phyloP scores from a whole-genome alignment of 306 rosid genomes.

The Corylus avellana region DNA sequence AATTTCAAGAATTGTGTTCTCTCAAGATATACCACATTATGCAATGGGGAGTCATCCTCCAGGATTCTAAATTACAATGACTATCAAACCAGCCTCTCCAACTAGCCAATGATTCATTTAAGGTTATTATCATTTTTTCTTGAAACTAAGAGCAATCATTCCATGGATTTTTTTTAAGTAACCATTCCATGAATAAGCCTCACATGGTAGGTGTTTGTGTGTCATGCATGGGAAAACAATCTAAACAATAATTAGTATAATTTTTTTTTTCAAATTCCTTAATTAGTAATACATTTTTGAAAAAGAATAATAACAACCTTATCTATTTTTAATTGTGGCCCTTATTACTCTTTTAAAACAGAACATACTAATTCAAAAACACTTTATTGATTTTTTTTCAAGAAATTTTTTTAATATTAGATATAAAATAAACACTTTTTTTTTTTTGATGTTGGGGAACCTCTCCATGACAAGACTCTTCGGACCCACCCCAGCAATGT shows the following conservation, averaged over 20 bases:
- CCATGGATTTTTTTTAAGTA: background rate
- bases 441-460: too few relatives aligned
- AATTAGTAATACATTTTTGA: background rate
- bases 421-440: background rate
- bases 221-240: background rate
- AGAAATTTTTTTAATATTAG: background rate
- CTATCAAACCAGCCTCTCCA: too few relatives aligned
- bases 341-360: background rate
- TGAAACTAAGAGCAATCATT: background rate
- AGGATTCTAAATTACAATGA: too few relatives aligned
- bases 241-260: background rate
- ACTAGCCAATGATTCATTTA: background rate
- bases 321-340: background rate
- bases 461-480: too few relatives aligned
- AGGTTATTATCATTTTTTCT: background rate
- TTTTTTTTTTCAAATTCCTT: too few relatives aligned
- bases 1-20: too few relatives aligned
- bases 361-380: background rate
- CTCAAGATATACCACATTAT: too few relatives aligned
- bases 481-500: too few relatives aligned
- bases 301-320: background rate
- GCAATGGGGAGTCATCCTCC: too few relatives aligned
- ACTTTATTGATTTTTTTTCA: background rate
- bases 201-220: background rate
- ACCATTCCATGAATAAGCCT: conserved; percentile 1